Conservation (phyloP, 83 land plant species). For the Thuja plicata region DNA sequence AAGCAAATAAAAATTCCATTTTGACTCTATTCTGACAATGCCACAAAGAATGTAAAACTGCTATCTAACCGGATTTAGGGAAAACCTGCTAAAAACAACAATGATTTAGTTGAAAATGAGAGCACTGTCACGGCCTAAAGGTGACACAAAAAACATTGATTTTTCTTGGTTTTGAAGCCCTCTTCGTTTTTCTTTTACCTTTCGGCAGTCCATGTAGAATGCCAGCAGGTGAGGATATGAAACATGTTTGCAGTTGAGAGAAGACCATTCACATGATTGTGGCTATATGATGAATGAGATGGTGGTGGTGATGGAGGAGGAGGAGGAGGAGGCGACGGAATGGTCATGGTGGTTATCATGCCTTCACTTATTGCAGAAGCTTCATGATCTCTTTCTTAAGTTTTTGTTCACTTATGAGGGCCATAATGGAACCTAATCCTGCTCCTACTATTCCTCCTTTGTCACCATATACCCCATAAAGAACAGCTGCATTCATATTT, state of each 20-base stretch:
- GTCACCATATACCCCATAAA: background rate
- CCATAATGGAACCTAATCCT: background rate
- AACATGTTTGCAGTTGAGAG: background rate
- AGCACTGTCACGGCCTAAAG: background rate
- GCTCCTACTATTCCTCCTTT: background rate
- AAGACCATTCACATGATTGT: background rate
- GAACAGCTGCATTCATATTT: background rate
- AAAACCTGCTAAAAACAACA: background rate
- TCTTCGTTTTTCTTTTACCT: conserved; percentile 20
- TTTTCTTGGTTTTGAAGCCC: too few species aligned
- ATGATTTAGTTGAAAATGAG: background rate
- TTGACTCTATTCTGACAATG: too few species aligned
- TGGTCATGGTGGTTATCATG: background rate
- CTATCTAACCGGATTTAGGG: background rate
- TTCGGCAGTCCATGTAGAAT: conserved; percentile 24
- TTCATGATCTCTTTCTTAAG: background rate
- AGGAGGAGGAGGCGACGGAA: too few species aligned
- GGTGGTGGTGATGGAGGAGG: background rate
- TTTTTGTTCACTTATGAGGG: background rate
- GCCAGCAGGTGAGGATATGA: conserved; percentile 16
- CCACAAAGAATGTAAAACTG: background rate
- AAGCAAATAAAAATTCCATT: background rate
- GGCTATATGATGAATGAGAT: background rate
- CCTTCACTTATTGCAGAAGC: background rate
- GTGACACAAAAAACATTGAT: background rate